These are phyloP conservation scores for Novakomyces olei DNA, from an alignment of 805 yeast species.

Conservation along the genomic window DNA sequence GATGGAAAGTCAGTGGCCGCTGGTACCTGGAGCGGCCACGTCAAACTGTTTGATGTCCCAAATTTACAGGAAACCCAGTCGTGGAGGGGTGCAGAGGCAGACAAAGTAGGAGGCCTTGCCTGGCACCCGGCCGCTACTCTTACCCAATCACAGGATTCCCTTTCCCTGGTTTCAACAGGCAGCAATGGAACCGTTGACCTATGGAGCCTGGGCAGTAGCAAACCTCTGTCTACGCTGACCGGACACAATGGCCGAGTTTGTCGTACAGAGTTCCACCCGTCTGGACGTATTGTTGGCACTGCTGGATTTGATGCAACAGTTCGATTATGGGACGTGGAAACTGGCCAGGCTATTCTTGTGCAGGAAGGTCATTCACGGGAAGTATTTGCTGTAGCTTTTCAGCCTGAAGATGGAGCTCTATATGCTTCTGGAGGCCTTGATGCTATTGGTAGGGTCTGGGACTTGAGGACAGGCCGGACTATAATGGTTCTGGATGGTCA, in stretches of 20 bases:
- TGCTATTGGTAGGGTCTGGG: constrained; percentile 60
- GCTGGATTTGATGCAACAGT: constrained; percentile 74
- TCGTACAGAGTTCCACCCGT: constrained; percentile 42
- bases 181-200: constrained; percentile 19
- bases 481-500: constrained; percentile 44
- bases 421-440: constrained; percentile 63
- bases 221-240: constrained; percentile 9
- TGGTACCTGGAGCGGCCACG: constrained; percentile 70
- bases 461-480: constrained; percentile 52
- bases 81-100: constrained; percentile 26
- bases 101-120: constrained; percentile 48
- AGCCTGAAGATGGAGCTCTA: constrained; percentile 55
- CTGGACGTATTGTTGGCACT: constrained; percentile 31
- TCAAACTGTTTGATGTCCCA: constrained; percentile 26
- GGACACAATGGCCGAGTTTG: constrained; percentile 41
- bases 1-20: constrained; percentile 25
- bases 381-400: constrained; percentile 38
- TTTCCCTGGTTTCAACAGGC: too few relatives aligned
- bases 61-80: constrained; percentile 17
- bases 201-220: constrained; percentile 14
- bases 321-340: constrained; percentile 61
- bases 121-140: constrained; percentile 28
- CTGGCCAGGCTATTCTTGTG: constrained; percentile 27
- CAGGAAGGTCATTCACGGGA: constrained; percentile 81
- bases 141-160: too few relatives aligned